These are phyloP conservation scores for Elaeis oleifera DNA, from an alignment of 202 grass and related monocot genomes.

Conservation along the genomic window DNA sequence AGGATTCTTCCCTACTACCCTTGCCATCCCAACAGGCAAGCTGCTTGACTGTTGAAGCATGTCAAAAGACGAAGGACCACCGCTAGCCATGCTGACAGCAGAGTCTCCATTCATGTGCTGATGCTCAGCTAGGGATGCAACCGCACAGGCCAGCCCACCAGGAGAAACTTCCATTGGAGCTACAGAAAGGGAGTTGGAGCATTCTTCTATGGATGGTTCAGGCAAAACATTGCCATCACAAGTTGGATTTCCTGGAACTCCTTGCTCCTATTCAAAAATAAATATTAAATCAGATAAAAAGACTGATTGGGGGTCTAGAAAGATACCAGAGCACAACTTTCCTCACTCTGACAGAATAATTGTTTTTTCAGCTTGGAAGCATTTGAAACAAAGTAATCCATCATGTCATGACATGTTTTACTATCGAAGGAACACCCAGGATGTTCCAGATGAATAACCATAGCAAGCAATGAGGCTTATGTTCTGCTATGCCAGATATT, in stretches of 20 bases:
- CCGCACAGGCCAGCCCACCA: constrained; percentile 66
- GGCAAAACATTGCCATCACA: constrained; percentile 52
- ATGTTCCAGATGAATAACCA: no score
- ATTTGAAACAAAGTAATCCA: no score
- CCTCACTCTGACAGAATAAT: no score
- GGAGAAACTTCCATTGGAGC: constrained; percentile 45
- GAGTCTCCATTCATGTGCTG: constrained; percentile 44
- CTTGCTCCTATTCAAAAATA: constrained; percentile 64
- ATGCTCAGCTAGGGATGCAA: constrained; percentile 67
- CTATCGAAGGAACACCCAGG: no score
- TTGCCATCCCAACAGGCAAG: constrained; percentile 31
- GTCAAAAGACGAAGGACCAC: constrained; percentile 44
- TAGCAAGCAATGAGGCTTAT: no score
- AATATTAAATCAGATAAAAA: not conserved
- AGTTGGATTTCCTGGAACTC: constrained; percentile 49
- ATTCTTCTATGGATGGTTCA: constrained; percentile 33
- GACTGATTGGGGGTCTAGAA: no score
- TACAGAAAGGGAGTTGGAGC: constrained; percentile 32
- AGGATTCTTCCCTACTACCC: constrained; percentile 40
- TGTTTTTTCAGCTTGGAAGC: no score
- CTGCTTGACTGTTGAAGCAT: constrained; percentile 42
- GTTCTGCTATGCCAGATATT: no score
- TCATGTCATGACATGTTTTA: no score
- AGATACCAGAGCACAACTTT: no score
- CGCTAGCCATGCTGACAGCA: constrained; percentile 38